phyloP scores from a whole-genome alignment of 768 basidiomycete genomes.

The Paxillus ammoniavirescens region DNA sequence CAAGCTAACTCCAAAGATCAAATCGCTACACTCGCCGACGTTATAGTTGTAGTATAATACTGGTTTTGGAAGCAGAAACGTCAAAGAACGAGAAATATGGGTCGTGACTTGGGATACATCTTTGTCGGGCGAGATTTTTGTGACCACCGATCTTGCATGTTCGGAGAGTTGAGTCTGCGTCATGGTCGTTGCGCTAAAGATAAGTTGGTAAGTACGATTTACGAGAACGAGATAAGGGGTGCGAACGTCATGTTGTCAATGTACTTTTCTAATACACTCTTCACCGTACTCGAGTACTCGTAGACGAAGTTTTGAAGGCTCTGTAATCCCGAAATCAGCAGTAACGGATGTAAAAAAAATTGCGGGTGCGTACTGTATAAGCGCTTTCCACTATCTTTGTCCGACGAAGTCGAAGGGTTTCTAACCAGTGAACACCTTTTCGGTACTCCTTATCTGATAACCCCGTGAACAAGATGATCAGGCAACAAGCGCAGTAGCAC shows the following conservation, averaged over 20 bases:
- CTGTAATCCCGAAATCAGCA: slow-evolving; percentile 36
- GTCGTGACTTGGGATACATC: slow-evolving; percentile 61
- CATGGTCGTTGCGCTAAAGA: slow-evolving; percentile 66
- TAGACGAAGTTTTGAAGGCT: slow-evolving; percentile 78
- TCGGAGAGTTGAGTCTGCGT: slow-evolving; percentile 74
- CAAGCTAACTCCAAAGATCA: slow-evolving; percentile 87
- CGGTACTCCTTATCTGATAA: slow-evolving; percentile 82
- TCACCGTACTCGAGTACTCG: slow-evolving; percentile 66
- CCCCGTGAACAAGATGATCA: slow-evolving; percentile 1
- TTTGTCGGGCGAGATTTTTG: slow-evolving; percentile 65
- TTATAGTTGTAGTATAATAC: slow-evolving; percentile 73
- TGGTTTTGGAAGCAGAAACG: slow-evolving; percentile 65
- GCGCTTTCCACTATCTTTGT: slow-evolving; percentile 82
- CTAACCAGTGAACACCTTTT: slow-evolving; percentile 88
- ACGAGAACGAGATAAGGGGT: neutral
- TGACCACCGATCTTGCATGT: slow-evolving; percentile 59
- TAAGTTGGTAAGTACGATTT: neutral
- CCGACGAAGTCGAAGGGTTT: slow-evolving; percentile 79
- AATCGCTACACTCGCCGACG: slow-evolving; percentile 83
- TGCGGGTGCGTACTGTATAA: slow-evolving; percentile 54
- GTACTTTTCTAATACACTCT: slow-evolving; percentile 67
- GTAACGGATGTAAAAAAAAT: neutral
- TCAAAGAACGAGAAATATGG: slow-evolving; percentile 59
- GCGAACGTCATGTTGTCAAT: slow-evolving; percentile 70
- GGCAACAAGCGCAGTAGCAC: neutral